Percentiles rank a stretch among this genome's conserved stretches.
Conservation (phyloP, 2,329 filamentous ascomycete genomes). For the Arthroderma sp. region DNA sequence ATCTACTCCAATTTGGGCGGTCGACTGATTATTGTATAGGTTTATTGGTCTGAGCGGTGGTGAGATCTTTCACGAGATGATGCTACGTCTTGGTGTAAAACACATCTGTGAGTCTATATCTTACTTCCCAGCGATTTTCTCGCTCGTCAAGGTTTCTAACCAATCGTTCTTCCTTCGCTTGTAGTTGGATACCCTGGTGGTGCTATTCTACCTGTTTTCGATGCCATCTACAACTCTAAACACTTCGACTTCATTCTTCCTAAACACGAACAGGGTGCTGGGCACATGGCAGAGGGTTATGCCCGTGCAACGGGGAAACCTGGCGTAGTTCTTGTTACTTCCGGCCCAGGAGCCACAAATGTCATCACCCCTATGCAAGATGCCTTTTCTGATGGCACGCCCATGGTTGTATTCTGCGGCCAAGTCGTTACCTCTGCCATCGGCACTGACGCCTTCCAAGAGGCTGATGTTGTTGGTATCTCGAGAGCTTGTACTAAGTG, state of each 20-base stretch:
- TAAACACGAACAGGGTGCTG: constrained; percentile 91
- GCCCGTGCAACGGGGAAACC: constrained; percentile 86
- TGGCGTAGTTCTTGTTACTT: constrained; percentile 92
- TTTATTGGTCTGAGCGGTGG: constrained; percentile 93
- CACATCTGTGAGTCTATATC: constrained; percentile 63
- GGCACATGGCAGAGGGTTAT: constrained; percentile 97
- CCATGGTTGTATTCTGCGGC: constrained; percentile 88
- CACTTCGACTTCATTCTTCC: constrained; percentile 95
- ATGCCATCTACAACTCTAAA: constrained; percentile 96
- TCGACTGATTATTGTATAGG: constrained; percentile 28
- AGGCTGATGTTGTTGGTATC: constrained; percentile 88
- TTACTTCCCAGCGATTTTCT: neutral
- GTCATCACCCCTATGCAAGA: constrained; percentile 95
- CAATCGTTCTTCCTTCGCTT: neutral
- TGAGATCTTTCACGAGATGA: constrained; percentile 98
- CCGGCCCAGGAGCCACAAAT: constrained; percentile 91
- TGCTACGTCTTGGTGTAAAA: constrained; percentile 83
- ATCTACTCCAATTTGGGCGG: neutral
- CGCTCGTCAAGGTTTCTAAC: neutral
- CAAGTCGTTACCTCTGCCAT: constrained; percentile 86
- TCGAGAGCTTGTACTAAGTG: constrained; percentile 94
- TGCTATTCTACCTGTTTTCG: constrained; percentile 93
- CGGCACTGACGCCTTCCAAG: constrained; percentile 92
- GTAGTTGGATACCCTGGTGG: constrained; percentile 81
- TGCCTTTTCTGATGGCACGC: constrained; percentile 86